A percentile compares a stretch with the other conserved stretches of the same genome.
These are phyloP conservation scores for Leccinum barrowsii DNA, from an alignment of 768 basidiomycete species.

Conservation along the genomic window DNA sequence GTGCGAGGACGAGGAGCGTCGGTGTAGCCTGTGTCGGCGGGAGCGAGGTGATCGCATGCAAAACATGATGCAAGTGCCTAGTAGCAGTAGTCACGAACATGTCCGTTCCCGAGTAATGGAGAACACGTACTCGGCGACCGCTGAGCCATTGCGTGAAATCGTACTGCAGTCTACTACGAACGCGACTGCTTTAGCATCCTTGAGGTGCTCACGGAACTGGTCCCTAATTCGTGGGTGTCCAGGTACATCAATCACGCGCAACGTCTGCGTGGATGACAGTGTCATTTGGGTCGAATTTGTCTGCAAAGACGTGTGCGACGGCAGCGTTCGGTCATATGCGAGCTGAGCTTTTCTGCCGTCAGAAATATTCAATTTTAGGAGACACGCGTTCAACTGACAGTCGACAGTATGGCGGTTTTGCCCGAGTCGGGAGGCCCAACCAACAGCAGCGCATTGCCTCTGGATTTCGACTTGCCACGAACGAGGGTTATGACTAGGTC, in stretches of 20 bases:
- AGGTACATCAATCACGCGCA: slow-evolving; percentile 70
- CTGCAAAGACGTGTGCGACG: slow-evolving; percentile 78
- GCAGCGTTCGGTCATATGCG: slow-evolving; percentile 56
- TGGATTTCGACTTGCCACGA: slow-evolving; percentile 41
- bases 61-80: slow-evolving; percentile 71
- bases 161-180: slow-evolving; percentile 82
- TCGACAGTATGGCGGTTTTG: slow-evolving; percentile 74
- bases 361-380: slow-evolving; percentile 2
- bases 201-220: slow-evolving; percentile 66
- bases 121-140: slow-evolving; percentile 72
- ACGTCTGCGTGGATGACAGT: slow-evolving; percentile 40
- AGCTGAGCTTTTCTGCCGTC: slow-evolving; percentile 43
- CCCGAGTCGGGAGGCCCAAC: slow-evolving; percentile 74
- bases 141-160: slow-evolving; percentile 68
- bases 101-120: background rate
- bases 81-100: slow-evolving; percentile 1
- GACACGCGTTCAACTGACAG: slow-evolving; percentile 41
- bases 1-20: slow-evolving; percentile 62
- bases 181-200: slow-evolving; percentile 59
- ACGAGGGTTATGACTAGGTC: slow-evolving; percentile 45
- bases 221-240: slow-evolving; percentile 81
- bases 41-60: slow-evolving; percentile 67
- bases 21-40: slow-evolving; percentile 68
- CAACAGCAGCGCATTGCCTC: slow-evolving; percentile 66
- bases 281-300: slow-evolving; percentile 52